A percentile compares a stretch with the other conserved stretches of the same genome.
Evolutionary conservation across 352 stramenopile species (phyloP).

Genomic region (Globisporangium uncinulatum): DNA sequence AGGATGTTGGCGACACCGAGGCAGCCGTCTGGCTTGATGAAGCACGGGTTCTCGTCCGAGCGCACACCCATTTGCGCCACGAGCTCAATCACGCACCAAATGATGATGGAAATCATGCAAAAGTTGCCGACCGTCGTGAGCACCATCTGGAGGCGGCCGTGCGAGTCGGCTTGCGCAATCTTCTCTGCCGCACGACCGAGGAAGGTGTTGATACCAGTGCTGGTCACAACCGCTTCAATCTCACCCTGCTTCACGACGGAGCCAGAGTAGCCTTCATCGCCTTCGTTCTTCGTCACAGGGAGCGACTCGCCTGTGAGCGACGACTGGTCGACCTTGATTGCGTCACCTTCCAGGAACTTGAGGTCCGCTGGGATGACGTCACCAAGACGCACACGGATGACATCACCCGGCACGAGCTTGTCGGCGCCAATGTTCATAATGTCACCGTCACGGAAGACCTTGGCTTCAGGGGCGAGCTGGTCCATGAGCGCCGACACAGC

Average conservation of each 20-base stretch:
- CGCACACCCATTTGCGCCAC: slow-evolving; percentile 74
- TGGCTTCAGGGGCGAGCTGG: slow-evolving; percentile 79
- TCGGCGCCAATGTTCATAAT: slow-evolving; percentile 62
- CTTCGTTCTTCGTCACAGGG: slow-evolving; percentile 82
- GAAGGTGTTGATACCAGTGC: slow-evolving; percentile 88
- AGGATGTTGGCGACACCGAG: slow-evolving; percentile 67
- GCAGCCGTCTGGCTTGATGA: slow-evolving; percentile 71
- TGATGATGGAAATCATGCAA: slow-evolving; percentile 83
- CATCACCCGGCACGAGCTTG: slow-evolving; percentile 62
- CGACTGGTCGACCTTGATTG: slow-evolving; percentile 88
- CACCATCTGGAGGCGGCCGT: slow-evolving; percentile 88
- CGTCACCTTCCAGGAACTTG: slow-evolving; percentile 76
- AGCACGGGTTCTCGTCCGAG: slow-evolving; percentile 73
- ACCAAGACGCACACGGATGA: slow-evolving; percentile 78
- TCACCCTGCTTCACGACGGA: slow-evolving; percentile 87
- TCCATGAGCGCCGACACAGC: slow-evolving; percentile 88
- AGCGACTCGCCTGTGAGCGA: slow-evolving; percentile 93
- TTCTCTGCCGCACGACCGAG: slow-evolving; percentile 85
- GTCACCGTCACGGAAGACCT: slow-evolving; percentile 78
- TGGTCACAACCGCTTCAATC: slow-evolving; percentile 87
- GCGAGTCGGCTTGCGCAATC: slow-evolving; percentile 64
- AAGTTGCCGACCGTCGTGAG: slow-evolving; percentile 92
- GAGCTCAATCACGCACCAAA: slow-evolving; percentile 85
- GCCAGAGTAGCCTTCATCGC: slow-evolving; percentile 75
- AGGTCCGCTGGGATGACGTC: slow-evolving; percentile 91